phyloP scores from a whole-genome alignment of 2,329 filamentous ascomycete genomes.

The Hypoxylon sp. region DNA sequence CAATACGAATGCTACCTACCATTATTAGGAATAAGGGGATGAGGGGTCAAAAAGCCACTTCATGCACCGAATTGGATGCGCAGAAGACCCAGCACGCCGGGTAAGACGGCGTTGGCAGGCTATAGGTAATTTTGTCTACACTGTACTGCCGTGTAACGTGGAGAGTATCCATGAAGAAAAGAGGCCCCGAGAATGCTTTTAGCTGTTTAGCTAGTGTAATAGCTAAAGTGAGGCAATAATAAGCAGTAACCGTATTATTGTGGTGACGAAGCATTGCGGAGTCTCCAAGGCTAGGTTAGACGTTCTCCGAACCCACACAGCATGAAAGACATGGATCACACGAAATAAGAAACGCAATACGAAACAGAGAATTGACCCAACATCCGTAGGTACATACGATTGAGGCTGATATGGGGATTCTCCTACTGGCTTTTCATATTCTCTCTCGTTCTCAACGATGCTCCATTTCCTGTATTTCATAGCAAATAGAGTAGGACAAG shows the following conservation, averaged over 20 bases:
- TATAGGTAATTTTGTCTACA: constrained; percentile 1
- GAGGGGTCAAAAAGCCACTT: constrained; percentile 1
- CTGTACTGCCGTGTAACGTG: constrained; percentile 20
- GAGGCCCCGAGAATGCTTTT: background rate
- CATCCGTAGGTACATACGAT: background rate
- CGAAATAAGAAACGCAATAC: background rate
- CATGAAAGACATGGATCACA: background rate
- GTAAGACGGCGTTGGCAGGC: constrained; percentile 1
- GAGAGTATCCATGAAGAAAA: background rate
- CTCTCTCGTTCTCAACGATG: background rate
- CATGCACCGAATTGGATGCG: background rate
- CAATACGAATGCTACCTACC: background rate
- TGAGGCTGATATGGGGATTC: constrained; percentile 1
- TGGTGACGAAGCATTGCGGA: constrained; percentile 21
- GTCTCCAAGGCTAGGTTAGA: background rate
- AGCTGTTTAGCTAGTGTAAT: background rate
- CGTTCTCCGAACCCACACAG: background rate
- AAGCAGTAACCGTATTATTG: constrained; percentile 15
- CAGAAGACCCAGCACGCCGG: background rate
- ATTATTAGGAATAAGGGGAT: constrained; percentile 6
- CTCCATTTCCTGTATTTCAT: constrained; percentile 22
- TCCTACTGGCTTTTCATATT: background rate
- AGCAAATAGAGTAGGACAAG: constrained; percentile 29
- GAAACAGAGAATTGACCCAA: background rate
- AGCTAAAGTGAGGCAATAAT: constrained; percentile 15